Evolutionary conservation across 2,329 filamentous ascomycete species (phyloP), one percentile per base, ranked within the genome.

Genomic region (Colletotrichum truncatum): DNA sequence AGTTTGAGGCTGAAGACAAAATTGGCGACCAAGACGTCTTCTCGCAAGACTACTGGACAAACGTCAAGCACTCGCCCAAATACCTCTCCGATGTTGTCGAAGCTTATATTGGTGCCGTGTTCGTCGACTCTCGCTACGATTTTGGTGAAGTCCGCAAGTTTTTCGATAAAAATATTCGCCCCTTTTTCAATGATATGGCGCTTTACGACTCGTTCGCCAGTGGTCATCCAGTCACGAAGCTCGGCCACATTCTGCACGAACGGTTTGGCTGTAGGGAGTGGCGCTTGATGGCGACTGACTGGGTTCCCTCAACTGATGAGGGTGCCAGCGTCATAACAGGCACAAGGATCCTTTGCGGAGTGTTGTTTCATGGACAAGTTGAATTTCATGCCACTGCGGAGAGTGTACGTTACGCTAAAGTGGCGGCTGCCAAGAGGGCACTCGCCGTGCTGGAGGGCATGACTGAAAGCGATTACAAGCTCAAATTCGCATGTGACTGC

Each of bases 201-300:
- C 85, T 96, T 38, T 98, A 97, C 76, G 94, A 98, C 75, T 88
- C 87, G 0, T 98, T 93, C 75, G 94, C 93, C 2, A 93, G 91
- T 71, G 92, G 92, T 32, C 94, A 98, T 70, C 95, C 95, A 0
- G 91, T 92, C 4, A 97, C 92, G 0, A 87, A 87, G 41, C 83
- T 97, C 1, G 82, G 87, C 39, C 87, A 88, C 45, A 82, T 87
- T 66, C 81, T 98, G 65, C 81, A 86, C 8, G 81, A 84, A 10
- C 83, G 87, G 10, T 89, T 93, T 66, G 86, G 84, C 26, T 98
- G 95, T 75, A 78, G 63, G 3, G 75, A 81, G 56, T 88, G 85
- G 83, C 82, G 88, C 8, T 74, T 90, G 51, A 80, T 86, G 67
- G 79, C 82, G 10, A 80, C 83, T 38, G 86, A 88, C 70, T 77